These are phyloP conservation scores for Limtongia smithiae DNA, from an alignment of 805 yeast genomes.

Conservation along the genomic window DNA sequence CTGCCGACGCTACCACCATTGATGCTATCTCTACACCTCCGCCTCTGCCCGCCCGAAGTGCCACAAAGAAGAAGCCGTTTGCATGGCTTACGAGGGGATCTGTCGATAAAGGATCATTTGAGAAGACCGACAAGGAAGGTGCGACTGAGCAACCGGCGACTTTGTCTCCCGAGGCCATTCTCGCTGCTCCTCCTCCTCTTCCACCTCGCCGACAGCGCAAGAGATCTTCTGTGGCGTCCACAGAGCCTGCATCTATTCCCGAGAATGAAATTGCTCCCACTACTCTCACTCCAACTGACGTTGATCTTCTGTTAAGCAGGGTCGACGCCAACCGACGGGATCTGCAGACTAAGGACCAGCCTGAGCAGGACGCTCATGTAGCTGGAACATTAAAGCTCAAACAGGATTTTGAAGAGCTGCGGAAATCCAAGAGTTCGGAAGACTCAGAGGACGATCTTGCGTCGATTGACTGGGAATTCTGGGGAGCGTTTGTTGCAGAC, in stretches of 20 bases:
- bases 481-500: constrained; percentile 79
- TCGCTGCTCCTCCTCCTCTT: constrained; percentile 10
- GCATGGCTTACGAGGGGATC: constrained; percentile 32
- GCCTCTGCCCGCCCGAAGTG: constrained; percentile 20
- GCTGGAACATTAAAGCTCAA: constrained; percentile 43
- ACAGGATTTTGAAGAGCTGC: constrained; percentile 35
- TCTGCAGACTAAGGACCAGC: constrained; percentile 48
- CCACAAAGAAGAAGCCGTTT: constrained; percentile 32
- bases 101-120: no score
- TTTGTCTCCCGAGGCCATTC: background rate
- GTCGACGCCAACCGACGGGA: constrained; percentile 54
- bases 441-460: constrained; percentile 42
- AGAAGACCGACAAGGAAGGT: background rate
- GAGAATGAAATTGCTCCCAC: background rate
- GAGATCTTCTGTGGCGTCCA: background rate
- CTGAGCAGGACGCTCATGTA: constrained; percentile 51
- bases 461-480: constrained; percentile 47
- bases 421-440: constrained; percentile 11
- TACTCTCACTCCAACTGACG: constrained; percentile 20
- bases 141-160: no score
- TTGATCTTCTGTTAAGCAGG: constrained; percentile 60
- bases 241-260: background rate
- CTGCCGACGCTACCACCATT: background rate
- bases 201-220: constrained; percentile 4
- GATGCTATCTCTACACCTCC: constrained; percentile 6